These are phyloP conservation scores for Tuber aestivum DNA, from an alignment of 495 filamentous ascomycete species.

Conservation along the genomic window DNA sequence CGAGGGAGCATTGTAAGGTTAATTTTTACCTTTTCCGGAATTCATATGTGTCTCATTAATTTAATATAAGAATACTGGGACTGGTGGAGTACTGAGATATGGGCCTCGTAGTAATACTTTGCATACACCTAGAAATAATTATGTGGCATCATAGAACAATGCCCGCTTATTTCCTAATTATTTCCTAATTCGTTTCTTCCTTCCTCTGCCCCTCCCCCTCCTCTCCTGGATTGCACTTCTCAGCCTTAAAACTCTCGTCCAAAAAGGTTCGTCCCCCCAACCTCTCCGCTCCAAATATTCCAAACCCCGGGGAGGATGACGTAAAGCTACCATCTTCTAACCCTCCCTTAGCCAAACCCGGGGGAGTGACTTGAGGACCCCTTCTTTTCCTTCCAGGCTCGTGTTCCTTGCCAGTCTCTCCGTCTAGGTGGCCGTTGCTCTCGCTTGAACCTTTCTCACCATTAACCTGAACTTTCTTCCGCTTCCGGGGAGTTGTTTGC, in stretches of 20 bases:
- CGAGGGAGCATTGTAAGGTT: not conserved
- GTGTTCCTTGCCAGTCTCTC: not conserved
- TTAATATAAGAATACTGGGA: not conserved
- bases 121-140: not conserved
- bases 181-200: not conserved
- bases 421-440: not conserved
- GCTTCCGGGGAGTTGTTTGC: slow-evolving; percentile 23
- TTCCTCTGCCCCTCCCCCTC: not conserved
- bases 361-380: not conserved
- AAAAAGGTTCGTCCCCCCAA: not conserved
- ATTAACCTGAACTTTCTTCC: slow-evolving; percentile 9
- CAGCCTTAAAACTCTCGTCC: not conserved
- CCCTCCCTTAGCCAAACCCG: not conserved
- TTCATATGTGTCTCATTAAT: not conserved
- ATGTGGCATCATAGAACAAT: not conserved
- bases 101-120: not conserved
- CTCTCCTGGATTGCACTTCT: not conserved
- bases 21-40: not conserved
- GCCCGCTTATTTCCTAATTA: not conserved
- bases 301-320: not conserved
- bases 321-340: not conserved
- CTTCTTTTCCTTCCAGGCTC: not conserved
- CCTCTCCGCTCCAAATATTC: not conserved
- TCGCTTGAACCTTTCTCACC: not conserved
- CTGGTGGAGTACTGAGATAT: not conserved